Percentiles rank a stretch among this genome's conserved stretches.
Evolutionary conservation across 2,329 filamentous ascomycete species (phyloP).

Genomic region (Escovopsis sp.): DNA sequence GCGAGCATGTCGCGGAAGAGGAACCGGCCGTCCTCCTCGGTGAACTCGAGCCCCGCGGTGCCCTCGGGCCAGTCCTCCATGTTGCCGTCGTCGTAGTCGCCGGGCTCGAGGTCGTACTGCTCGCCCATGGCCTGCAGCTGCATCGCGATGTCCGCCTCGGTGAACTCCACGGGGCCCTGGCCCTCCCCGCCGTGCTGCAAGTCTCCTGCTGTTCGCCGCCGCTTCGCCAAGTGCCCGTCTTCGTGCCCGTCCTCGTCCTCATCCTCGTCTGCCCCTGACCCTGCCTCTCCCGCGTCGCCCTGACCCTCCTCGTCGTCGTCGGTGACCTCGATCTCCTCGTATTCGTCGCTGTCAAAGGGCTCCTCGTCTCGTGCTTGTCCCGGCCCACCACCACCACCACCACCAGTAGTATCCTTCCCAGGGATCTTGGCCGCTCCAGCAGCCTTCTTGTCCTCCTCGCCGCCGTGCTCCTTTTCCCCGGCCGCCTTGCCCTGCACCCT

Average conservation of each 20-base stretch:
- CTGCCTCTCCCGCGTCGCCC: too few relatives aligned
- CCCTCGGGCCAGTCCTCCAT: slow-evolving; percentile 54
- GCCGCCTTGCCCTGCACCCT: slow-evolving; percentile 45
- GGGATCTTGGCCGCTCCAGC: not conserved
- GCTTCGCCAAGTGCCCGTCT: slow-evolving; percentile 41
- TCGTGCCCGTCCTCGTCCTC: too few relatives aligned
- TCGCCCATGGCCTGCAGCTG: slow-evolving; percentile 83
- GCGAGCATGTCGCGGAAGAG: slow-evolving; percentile 79
- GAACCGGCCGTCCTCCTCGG: slow-evolving; percentile 58
- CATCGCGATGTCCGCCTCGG: slow-evolving; percentile 86
- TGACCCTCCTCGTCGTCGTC: slow-evolving; percentile 35
- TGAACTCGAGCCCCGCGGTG: slow-evolving; percentile 53
- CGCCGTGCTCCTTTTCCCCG: slow-evolving; percentile 16
- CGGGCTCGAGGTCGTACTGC: slow-evolving; percentile 65
- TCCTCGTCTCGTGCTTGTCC: slow-evolving; percentile 7
- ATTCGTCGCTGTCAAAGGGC: slow-evolving; percentile 49
- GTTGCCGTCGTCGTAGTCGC: slow-evolving; percentile 56
- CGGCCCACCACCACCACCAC: not conserved
- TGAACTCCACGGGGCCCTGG: slow-evolving; percentile 57
- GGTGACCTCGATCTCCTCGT: slow-evolving; percentile 55
- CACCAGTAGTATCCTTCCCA: not conserved
- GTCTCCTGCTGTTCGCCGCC: slow-evolving; percentile 33
- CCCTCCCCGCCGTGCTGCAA: slow-evolving; percentile 12
- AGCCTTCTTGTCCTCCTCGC: slow-evolving; percentile 3
- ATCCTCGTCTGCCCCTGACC: slow-evolving; percentile 3